phyloP scores from a whole-genome alignment of 1,284 basidiomycete species.

The Marasmius sp. region DNA sequence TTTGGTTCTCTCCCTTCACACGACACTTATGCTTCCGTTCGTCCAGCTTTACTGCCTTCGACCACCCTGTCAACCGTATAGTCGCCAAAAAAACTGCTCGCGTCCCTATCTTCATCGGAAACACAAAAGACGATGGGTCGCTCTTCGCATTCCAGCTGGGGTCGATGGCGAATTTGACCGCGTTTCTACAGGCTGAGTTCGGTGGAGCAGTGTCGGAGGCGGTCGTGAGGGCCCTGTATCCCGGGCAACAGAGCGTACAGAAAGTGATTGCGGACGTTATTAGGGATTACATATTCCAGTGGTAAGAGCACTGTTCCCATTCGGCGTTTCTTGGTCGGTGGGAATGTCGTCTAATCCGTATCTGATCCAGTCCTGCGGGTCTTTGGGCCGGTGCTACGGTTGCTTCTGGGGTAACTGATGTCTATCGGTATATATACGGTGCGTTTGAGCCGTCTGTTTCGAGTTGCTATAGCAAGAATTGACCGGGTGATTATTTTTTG shows the following conservation, averaged over 20 bases:
- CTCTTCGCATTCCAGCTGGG: constrained; percentile 13
- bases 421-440: constrained; percentile 17
- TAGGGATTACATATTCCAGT: constrained; percentile 11
- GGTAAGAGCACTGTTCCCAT: not conserved
- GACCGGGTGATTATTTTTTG: not conserved
- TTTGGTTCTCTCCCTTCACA: too few relatives aligned
- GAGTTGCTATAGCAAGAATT: not conserved
- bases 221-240: constrained; percentile 14
- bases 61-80: constrained; percentile 12
- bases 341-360: not conserved
- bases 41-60: constrained; percentile 12
- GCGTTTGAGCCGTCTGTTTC: not conserved
- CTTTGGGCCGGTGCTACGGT: constrained; percentile 16
- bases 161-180: constrained; percentile 8
- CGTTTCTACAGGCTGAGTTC: constrained; percentile 3
- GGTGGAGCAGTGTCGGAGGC: not conserved
- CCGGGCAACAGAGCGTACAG: constrained; percentile 9
- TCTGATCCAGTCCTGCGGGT: constrained; percentile 13
- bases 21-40: too few relatives aligned
- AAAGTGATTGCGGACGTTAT: constrained; percentile 10
- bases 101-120: constrained; percentile 16
- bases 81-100: constrained; percentile 7
- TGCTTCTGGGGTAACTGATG: constrained; percentile 9
- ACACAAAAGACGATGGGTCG: constrained; percentile 17
- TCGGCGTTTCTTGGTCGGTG: not conserved